Percentiles rank a stretch among this genome's conserved stretches.
phyloP scores from a whole-genome alignment of 345 rosid genomes.

The Anacardium occidentale region DNA sequence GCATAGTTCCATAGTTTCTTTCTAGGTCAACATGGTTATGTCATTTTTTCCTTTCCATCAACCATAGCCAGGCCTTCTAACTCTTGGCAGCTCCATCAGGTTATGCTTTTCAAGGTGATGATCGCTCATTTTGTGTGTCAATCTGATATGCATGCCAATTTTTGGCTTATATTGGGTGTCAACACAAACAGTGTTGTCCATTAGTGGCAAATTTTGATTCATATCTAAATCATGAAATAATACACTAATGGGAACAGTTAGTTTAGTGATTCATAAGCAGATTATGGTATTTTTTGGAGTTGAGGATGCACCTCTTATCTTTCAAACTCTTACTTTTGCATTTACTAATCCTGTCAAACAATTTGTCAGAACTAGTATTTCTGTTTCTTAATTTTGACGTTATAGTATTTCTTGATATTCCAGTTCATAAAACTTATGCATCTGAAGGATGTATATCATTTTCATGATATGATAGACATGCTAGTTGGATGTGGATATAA shows the following conservation, averaged over 20 bases:
- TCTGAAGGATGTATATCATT: constrained; percentile 71
- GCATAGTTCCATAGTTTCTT: not conserved
- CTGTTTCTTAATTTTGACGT: constrained; percentile 10
- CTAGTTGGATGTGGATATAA: constrained; percentile 66
- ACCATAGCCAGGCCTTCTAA: not conserved
- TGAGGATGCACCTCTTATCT: not conserved
- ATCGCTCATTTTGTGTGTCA: not conserved
- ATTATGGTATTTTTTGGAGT: not conserved
- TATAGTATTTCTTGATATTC: constrained; percentile 19
- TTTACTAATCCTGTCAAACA: not conserved
- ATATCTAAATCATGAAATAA: not conserved
- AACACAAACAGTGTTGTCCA: not conserved
- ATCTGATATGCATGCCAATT: not conserved
- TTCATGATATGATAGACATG: constrained; percentile 91
- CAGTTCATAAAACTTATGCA: constrained; percentile 64
- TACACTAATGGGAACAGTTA: not conserved
- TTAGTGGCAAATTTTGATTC: not conserved
- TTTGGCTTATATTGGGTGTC: not conserved
- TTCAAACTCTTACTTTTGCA: not conserved
- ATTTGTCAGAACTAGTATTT: too few species aligned
- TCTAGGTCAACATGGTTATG: not conserved
- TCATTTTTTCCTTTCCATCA: not conserved
- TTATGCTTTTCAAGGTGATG: not conserved
- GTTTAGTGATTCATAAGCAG: not conserved
- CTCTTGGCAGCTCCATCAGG: too few species aligned